Evolutionary conservation across 441 rosid species (phyloP).

Genomic region (Metrosideros polymorpha): DNA sequence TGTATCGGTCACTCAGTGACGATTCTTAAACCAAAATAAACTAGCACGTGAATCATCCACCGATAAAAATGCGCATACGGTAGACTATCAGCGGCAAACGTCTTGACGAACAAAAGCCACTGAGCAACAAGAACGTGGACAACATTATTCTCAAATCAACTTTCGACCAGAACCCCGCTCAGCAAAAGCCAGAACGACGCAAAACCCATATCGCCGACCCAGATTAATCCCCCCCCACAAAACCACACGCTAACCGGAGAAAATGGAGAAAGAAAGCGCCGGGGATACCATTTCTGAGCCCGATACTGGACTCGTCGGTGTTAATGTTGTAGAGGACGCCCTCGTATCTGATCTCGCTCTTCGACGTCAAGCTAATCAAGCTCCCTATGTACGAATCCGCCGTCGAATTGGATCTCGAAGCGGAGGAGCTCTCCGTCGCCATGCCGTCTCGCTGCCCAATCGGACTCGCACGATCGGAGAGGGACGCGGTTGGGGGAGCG

Average conservation of each 20-base stretch:
- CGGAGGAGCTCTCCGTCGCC: constrained; percentile 5
- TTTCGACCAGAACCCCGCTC: neutral
- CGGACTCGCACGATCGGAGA: constrained; percentile 2
- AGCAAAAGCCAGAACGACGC: neutral
- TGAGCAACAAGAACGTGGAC: neutral
- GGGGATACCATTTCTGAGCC: constrained; percentile 58
- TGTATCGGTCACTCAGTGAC: neutral
- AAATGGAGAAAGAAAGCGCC: rapidly evolving
- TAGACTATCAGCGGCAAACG: no score
- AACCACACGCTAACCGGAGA: neutral
- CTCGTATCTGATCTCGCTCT: constrained; percentile 89
- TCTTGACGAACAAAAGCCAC: neutral
- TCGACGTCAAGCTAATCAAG: constrained; percentile 84
- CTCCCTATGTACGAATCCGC: constrained; percentile 33
- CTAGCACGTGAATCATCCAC: neutral
- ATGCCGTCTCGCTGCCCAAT: neutral
- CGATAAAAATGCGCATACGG: no score
- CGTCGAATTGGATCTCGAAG: constrained; percentile 52
- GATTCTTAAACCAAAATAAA: neutral
- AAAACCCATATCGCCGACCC: neutral
- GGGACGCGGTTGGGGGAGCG: constrained; percentile 39
- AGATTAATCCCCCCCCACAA: neutral
- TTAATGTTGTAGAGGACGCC: constrained; percentile 81
- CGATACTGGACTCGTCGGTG: constrained; percentile 89
- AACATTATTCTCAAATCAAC: neutral